phyloP scores from a whole-genome alignment of 1,284 basidiomycete genomes.

The Schizopora paradoxa region DNA sequence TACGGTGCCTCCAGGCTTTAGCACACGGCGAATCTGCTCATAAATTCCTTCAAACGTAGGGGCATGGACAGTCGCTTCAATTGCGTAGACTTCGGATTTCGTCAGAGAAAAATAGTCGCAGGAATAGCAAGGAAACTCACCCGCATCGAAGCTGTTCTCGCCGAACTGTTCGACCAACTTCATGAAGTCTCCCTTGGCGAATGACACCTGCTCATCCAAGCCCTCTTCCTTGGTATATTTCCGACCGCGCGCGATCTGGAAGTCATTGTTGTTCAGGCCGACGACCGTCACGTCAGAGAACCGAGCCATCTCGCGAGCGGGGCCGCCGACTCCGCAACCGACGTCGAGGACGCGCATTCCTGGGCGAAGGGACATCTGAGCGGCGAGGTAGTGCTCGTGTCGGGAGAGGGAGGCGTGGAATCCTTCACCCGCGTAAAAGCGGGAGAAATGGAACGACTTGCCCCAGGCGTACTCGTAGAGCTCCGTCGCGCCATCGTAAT shows the following conservation, averaged over 20 bases:
- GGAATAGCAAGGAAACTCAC: slow-evolving; percentile 36
- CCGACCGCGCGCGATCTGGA: slow-evolving; percentile 84
- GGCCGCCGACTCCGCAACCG: slow-evolving; percentile 96
- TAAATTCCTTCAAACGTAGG: slow-evolving; percentile 96
- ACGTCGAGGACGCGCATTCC: slow-evolving; percentile 98
- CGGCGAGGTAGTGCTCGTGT: slow-evolving; percentile 96
- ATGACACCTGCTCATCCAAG: slow-evolving; percentile 74
- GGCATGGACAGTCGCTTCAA: slow-evolving; percentile 97
- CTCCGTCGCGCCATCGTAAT: slow-evolving; percentile 96
- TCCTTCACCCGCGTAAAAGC: slow-evolving; percentile 94
- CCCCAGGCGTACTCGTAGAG: slow-evolving; percentile 97
- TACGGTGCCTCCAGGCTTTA: slow-evolving; percentile 95
- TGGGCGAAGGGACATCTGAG: slow-evolving; percentile 75
- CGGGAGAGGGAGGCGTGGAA: slow-evolving; percentile 84
- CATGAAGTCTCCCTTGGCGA: slow-evolving; percentile 95
- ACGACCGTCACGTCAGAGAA: slow-evolving; percentile 87
- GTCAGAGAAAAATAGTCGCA: slow-evolving; percentile 3
- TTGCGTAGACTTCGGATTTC: slow-evolving; percentile 73
- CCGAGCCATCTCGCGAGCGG: slow-evolving; percentile 90
- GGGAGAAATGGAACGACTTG: slow-evolving; percentile 95
- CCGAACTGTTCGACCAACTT: slow-evolving; percentile 91
- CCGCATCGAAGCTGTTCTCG: slow-evolving; percentile 91
- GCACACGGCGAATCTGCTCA: slow-evolving; percentile 86
- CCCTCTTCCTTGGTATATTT: slow-evolving; percentile 81
- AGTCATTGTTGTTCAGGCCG: slow-evolving; percentile 96